phyloP scores from a whole-genome alignment of 1,284 basidiomycete species.

The Mixia osmundae region DNA sequence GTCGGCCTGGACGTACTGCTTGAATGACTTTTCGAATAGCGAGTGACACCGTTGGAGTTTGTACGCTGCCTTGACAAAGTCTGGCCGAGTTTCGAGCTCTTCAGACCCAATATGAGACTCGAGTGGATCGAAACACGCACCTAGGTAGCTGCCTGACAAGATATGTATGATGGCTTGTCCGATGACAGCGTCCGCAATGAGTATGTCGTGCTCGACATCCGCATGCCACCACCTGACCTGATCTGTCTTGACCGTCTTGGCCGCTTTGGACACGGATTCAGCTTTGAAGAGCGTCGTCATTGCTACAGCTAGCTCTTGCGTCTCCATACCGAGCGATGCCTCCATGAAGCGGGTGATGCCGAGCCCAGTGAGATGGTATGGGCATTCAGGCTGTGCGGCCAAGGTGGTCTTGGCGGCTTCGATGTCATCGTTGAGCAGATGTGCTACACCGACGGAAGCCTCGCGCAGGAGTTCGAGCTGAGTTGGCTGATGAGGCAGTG shows the following conservation, averaged over 20 bases:
- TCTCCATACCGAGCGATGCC: slow-evolving; percentile 12
- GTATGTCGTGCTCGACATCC: slow-evolving; percentile 13
- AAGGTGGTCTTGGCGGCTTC: slow-evolving; percentile 5
- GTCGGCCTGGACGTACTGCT: no score
- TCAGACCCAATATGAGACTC: background rate
- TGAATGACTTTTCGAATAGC: no score
- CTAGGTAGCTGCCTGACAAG: no score
- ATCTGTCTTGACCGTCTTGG: slow-evolving; percentile 6
- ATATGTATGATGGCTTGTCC: slow-evolving; percentile 8
- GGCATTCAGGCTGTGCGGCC: slow-evolving; percentile 5
- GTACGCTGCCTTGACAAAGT: no score
- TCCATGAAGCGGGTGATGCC: slow-evolving; percentile 13
- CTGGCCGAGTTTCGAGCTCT: background rate
- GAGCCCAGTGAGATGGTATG: slow-evolving; percentile 10
- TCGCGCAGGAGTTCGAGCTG: no score
- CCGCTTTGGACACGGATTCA: slow-evolving; percentile 5
- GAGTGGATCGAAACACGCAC: no score
- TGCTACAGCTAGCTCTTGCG: slow-evolving; percentile 8
- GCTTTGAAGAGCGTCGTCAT: slow-evolving; percentile 11
- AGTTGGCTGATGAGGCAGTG: no score
- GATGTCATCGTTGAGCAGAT: slow-evolving; percentile 15
- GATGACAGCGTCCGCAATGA: slow-evolving; percentile 12
- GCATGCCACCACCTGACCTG: slow-evolving; percentile 9
- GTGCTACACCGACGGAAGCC: no score
- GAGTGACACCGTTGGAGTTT: no score